These are phyloP conservation scores for Chlamydomonas eustigma DNA, from an alignment of 139 green algal species.

Conservation along the genomic window DNA sequence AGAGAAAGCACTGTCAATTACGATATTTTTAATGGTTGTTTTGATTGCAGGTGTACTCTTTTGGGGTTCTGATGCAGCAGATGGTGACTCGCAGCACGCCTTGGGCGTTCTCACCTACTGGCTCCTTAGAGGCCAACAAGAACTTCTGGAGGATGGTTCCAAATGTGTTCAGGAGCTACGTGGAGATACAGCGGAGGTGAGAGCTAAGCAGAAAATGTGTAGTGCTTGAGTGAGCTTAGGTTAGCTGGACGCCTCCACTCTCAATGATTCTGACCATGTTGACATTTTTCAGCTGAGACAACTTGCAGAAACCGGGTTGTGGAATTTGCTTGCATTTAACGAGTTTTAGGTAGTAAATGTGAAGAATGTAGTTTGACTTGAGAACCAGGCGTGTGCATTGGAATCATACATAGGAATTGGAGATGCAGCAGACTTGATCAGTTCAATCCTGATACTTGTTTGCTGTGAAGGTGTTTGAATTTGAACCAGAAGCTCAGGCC, in stretches of 20 bases:
- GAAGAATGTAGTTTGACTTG: too few relatives aligned
- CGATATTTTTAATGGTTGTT: not conserved
- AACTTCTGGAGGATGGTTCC: not conserved
- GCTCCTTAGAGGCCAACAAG: not conserved
- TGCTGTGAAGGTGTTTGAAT: not conserved
- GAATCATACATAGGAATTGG: not conserved
- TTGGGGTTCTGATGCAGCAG: conserved; percentile 7
- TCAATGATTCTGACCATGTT: too few relatives aligned
- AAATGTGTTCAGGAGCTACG: not conserved
- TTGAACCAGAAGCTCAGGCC: not conserved
- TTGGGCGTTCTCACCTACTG: not conserved
- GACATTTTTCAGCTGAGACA: too few relatives aligned
- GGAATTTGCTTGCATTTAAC: too few relatives aligned
- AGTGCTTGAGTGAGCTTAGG: too few relatives aligned
- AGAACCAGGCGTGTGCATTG: too few relatives aligned
- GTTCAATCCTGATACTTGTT: not conserved
- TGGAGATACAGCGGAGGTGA: not conserved
- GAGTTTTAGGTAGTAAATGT: too few relatives aligned
- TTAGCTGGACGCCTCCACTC: too few relatives aligned
- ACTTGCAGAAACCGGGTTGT: too few relatives aligned
- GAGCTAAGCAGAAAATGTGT: not conserved
- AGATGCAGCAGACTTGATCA: too few relatives aligned
- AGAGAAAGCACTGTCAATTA: not conserved
- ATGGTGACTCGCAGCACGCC: not conserved
- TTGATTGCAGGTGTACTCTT: conserved; percentile 1